Conservation (phyloP, 345 rosid species). For the Lenwebbia sp. region DNA sequence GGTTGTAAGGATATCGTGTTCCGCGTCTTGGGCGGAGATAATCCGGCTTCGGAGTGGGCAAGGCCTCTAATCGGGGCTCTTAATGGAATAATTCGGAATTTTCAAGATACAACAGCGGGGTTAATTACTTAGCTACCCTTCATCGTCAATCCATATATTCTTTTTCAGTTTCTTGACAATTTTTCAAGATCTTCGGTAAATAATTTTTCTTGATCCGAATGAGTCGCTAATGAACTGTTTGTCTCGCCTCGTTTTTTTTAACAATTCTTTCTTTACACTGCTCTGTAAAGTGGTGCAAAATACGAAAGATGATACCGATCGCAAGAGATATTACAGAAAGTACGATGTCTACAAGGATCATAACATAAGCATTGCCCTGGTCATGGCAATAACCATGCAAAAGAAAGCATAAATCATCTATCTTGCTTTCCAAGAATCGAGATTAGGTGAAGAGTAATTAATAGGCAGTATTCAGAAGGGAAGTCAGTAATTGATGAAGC, state of each 20-base stretch:
- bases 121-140: neutral
- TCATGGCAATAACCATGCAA: neutral
- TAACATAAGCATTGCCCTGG: neutral
- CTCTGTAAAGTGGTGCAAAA: neutral
- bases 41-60: neutral
- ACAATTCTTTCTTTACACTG: neutral
- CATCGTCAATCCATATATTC: neutral
- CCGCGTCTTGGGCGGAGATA: neutral
- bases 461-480: fast-evolving
- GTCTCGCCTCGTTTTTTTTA: neutral
- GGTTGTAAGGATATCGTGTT: neutral
- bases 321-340: neutral
- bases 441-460: neutral
- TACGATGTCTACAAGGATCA: neutral
- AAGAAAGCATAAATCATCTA: neutral
- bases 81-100: too few species aligned
- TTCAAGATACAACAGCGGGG: neutral
- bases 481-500: neutral
- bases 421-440: fast-evolving
- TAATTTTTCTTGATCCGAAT: neutral
- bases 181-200: neutral
- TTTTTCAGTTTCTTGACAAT: neutral
- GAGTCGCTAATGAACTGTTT: neutral
- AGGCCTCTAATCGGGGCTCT: neutral
- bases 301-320: neutral